Percentiles rank a stretch among this genome's conserved stretches.
These are phyloP conservation scores for Xerocomus spinulosus DNA, from an alignment of 768 basidiomycete genomes.

Conservation along the genomic window DNA sequence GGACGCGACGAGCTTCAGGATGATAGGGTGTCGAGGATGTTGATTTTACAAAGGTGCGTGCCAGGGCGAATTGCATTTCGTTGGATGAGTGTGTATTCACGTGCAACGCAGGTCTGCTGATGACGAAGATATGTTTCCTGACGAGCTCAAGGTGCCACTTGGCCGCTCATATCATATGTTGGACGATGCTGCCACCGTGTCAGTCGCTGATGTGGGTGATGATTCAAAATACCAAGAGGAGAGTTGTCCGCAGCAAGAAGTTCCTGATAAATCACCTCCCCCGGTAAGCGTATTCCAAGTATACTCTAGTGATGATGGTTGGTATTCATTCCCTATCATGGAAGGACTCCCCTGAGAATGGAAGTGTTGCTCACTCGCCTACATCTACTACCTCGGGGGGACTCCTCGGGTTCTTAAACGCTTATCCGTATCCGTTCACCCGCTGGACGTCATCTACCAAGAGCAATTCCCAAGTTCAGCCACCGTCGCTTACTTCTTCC, in stretches of 20 bases:
- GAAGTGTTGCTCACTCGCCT: slow-evolving; percentile 16
- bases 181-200: slow-evolving; percentile 33
- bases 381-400: slow-evolving; percentile 33
- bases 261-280: slow-evolving; percentile 13
- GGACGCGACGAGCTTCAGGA: slow-evolving; percentile 77
- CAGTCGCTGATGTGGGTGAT: slow-evolving; percentile 11
- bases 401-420: slow-evolving; percentile 56
- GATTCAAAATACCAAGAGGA: slow-evolving; percentile 17
- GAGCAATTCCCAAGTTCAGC: slow-evolving; percentile 14
- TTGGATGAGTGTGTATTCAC: slow-evolving; percentile 1
- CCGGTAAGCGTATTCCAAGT: slow-evolving; percentile 25
- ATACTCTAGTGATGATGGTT: neutral
- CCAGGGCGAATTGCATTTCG: neutral
- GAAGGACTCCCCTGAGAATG: slow-evolving; percentile 27
- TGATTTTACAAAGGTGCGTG: slow-evolving; percentile 60
- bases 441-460: slow-evolving; percentile 42
- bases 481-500: slow-evolving; percentile 20
- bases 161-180: slow-evolving; percentile 59
- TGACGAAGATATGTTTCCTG: slow-evolving; percentile 55
- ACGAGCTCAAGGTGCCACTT: slow-evolving; percentile 55
- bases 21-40: slow-evolving; percentile 61
- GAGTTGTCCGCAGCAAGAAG: slow-evolving; percentile 16
- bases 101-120: slow-evolving; percentile 42
- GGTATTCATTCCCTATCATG: neutral
- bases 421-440: slow-evolving; percentile 54